Evolutionary conservation across 371 early-diverging fungal genomes (phyloP), one percentile per base, ranked within the genome.

Genomic region (Rhizomucor miehei): DNA sequence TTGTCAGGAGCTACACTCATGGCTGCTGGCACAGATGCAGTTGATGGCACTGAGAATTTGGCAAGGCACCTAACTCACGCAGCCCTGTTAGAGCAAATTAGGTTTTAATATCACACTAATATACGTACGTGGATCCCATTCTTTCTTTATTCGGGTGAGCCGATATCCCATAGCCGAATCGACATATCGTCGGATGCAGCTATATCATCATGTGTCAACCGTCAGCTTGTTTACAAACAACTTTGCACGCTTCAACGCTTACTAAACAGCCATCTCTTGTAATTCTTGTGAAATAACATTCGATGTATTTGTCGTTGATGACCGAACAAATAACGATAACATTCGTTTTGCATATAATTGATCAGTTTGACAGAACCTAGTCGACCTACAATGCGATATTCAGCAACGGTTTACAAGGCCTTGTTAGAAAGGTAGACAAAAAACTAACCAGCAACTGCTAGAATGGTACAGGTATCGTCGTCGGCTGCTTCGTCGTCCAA

Each of bases 111-210:
- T 39, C 12, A 13, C 19, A 12, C 25, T 10, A 37, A 35, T 8
- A 38, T 11, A 41, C 19, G 12, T 19, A 41, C 19, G 11, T 41
- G 23, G 13, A 21, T n/a, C 20, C 17, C 56, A 21, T 73, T 69
- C 14, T 40, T 37, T 48, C 56, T 64, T 12, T 54, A 57, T 21
- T 57, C 44, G 1, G 73, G 63, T n/a, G 71, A 59, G 6, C 82
- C 84, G 41, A 84, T 80, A 55, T 82, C 81, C 84, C 84, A 84
- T 40, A 84, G 57, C n/a, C 81, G 70, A 2, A 75, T 67, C 9
- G 79, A 69, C 40, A 69, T 69, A 53, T 84, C 84, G 1, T 61
- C 62, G 3, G 82, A 82, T 0, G 75, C 76, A 56, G 77, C 82
- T 81, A 50, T 1, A 19, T 3, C 16, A 14, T 41, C 29, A 8